Evolutionary conservation across 306 rosid genomes (phyloP).

Genomic region (Rubus idaeus): DNA sequence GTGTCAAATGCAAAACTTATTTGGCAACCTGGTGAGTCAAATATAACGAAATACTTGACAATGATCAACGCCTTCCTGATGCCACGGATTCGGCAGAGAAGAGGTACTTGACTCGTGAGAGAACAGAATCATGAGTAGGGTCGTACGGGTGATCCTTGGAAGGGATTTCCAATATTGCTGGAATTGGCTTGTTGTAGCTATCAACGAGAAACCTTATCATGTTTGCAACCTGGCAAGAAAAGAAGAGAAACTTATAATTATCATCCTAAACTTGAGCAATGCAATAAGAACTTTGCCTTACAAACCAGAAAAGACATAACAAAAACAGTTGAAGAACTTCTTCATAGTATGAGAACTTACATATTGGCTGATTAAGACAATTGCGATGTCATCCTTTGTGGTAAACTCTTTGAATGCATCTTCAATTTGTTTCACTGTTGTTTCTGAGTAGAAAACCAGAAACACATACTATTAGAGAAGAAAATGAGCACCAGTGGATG

Average conservation of each 20-base stretch:
- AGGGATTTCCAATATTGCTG: constrained; percentile 92
- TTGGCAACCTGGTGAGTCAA: constrained; percentile 1
- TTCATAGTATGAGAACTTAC: constrained; percentile 49
- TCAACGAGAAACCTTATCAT: constrained; percentile 92
- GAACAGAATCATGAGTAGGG: constrained; percentile 89
- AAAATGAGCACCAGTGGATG: neutral
- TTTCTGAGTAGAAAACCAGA: constrained; percentile 46
- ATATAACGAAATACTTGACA: neutral
- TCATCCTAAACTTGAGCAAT: neutral
- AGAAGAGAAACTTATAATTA: constrained; percentile 2
- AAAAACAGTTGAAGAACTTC: constrained; percentile 4
- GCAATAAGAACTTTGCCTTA: neutral
- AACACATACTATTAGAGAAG: neutral
- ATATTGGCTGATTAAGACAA: constrained; percentile 90
- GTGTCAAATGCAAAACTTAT: constrained; percentile 7
- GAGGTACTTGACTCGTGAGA: constrained; percentile 87
- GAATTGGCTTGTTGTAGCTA: constrained; percentile 88
- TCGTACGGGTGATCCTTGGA: constrained; percentile 97
- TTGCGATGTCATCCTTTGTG: constrained; percentile 73
- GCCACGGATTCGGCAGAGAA: constrained; percentile 88
- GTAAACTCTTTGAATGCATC: constrained; percentile 96
- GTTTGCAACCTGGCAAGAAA: constrained; percentile 75
- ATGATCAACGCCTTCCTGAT: constrained; percentile 60
- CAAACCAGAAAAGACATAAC: constrained; percentile 5
- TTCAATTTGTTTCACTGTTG: constrained; percentile 88